Evolutionary conservation across 2,329 filamentous ascomycete species (phyloP), one percentile per base, ranked within the genome.

Genomic region (Diaporthe vaccinii): DNA sequence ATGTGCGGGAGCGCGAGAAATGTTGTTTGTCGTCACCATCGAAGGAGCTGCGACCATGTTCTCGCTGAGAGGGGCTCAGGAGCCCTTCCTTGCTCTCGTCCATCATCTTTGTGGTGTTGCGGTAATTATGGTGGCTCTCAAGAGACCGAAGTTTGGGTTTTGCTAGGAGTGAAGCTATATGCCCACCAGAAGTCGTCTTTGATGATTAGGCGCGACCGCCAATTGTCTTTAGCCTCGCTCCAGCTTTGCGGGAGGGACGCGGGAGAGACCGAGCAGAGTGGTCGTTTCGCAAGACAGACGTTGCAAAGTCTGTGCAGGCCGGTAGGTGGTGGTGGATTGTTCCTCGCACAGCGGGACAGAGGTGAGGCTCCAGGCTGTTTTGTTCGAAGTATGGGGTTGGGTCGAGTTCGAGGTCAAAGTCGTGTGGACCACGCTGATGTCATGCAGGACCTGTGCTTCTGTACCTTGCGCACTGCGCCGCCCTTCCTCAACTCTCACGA

Each of bases 71-170:
- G 49, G 72, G 67, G 53, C 65, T 69, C 51, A 77, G 76, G 17
- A 77, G 68, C 62, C 71, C 74, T 58, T 76, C 72, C 72, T 76
- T 77, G 55, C 71, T 77, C 53, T 73, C 70, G 36, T 77, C 71
- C 71, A 74, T 76, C 57, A 58, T 76, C 8, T n/a, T 57, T 22
- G 59, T 31, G 57, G 22, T 39, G 7, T 59, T 31, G 10, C 9
- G 7, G 22, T n/a, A 25, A 46, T 44, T 44, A 22, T 17, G 31
- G 31, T 9, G 8, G 14, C 4, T 9, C 7, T 25, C 17, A 10
- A 41, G 3, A 12, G 58, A 14, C n/a, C 0, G 22, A 61, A n/a
- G n/a, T 14, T 39, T 20, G n/a, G 39, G 44, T 22, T 68, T 10
- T 51, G 41, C 7, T n/a, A 8, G 2, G 20, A 44, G n/a, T 44